phyloP scores from a whole-genome alignment of 768 basidiomycete species.

The Leccinum sublutescens region DNA sequence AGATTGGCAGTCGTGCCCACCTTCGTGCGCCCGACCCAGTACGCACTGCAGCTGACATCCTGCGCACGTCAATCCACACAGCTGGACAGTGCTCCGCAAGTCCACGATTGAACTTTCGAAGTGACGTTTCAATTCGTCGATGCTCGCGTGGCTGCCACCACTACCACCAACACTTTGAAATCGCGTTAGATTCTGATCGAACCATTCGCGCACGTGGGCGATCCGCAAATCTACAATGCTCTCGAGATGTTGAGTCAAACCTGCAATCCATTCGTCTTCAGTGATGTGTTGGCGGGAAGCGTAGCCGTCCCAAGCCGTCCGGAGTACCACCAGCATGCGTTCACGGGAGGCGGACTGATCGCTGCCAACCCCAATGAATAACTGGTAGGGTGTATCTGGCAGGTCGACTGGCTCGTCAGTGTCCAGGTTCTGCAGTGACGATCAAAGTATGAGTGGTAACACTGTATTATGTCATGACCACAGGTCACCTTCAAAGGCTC shows the following conservation, averaged over 20 bases:
- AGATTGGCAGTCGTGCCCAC: constrained; percentile 49
- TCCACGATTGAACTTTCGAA: constrained; percentile 46
- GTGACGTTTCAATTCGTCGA: constrained; percentile 44
- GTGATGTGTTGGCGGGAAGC: constrained; percentile 17
- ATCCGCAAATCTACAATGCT: constrained; percentile 42
- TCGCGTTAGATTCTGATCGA: constrained; percentile 45
- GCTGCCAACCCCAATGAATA: constrained; percentile 31
- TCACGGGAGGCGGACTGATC: constrained; percentile 21
- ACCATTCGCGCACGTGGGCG: constrained; percentile 50
- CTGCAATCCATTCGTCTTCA: constrained; percentile 38
- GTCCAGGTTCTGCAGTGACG: constrained; percentile 47
- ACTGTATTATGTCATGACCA: neutral
- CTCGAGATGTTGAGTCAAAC: constrained; percentile 39
- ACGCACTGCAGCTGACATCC: constrained; percentile 51
- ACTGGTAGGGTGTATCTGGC: constrained; percentile 37
- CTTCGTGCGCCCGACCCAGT: constrained; percentile 43
- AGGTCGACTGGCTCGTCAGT: constrained; percentile 42
- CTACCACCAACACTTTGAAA: constrained; percentile 35
- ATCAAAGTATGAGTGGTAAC: neutral
- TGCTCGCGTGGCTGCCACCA: constrained; percentile 35
- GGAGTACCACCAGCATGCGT: constrained; percentile 11
- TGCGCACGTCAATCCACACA: constrained; percentile 50
- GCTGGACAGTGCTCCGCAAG: constrained; percentile 42
- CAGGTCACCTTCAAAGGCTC: constrained; percentile 49
- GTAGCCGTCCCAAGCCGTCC: constrained; percentile 17